A percentile compares a stretch with the other conserved stretches of the same genome.
Conservation (phyloP, 495 filamentous ascomycete genomes). For the Saxophila tyrrhenica region DNA sequence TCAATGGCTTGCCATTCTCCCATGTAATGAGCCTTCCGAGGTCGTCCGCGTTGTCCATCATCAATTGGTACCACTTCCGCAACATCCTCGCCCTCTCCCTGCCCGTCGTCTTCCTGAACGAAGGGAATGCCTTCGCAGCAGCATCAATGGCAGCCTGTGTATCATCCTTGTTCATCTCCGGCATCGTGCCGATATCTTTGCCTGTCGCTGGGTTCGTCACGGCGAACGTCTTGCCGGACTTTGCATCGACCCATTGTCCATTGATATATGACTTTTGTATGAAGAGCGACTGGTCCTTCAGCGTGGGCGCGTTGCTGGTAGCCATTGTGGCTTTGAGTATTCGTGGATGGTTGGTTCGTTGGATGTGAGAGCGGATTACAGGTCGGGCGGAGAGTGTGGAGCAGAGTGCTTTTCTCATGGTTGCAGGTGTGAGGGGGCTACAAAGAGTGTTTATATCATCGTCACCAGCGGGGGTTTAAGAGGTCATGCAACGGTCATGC, state of each 20-base stretch:
- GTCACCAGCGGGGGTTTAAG: not conserved
- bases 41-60: constrained; percentile 80
- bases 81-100: constrained; percentile 70
- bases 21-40: constrained; percentile 79
- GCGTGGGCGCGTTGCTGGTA: constrained; percentile 25
- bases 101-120: constrained; percentile 57
- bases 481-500: not conserved
- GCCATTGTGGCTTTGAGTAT: constrained; percentile 15
- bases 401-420: constrained; percentile 18
- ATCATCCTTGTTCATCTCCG: constrained; percentile 67
- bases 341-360: constrained; percentile 18
- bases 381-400: constrained; percentile 13
- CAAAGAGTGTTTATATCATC: not conserved
- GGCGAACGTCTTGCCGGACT: constrained; percentile 36
- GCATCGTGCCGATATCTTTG: constrained; percentile 67
- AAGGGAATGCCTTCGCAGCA: constrained; percentile 61
- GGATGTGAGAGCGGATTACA: constrained; percentile 22
- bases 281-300: constrained; percentile 33
- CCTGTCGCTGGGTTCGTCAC: constrained; percentile 67
- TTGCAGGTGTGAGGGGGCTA: not conserved
- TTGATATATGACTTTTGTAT: constrained; percentile 32
- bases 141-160: constrained; percentile 67
- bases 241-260: constrained; percentile 34
- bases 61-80: constrained; percentile 79
- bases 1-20: constrained; percentile 48